phyloP scores from a whole-genome alignment of 495 filamentous ascomycete species.

The Tuber umbilicatum region DNA sequence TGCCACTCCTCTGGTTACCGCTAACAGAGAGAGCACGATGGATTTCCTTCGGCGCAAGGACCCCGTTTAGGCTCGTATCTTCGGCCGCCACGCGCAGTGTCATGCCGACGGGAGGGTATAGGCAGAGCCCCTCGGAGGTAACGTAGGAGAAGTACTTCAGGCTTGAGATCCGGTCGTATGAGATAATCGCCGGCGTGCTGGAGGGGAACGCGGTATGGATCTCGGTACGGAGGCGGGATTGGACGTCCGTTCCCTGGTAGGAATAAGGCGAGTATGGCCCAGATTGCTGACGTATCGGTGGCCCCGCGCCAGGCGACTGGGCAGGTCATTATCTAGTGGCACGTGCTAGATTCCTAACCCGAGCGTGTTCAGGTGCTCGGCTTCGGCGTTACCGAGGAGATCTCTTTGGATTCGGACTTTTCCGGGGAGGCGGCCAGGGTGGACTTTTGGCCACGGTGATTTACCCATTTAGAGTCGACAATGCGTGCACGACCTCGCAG shows the following conservation, averaged over 20 bases:
- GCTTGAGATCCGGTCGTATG: slow-evolving; percentile 49
- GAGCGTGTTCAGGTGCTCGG: slow-evolving; percentile 58
- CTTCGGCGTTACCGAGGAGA: slow-evolving; percentile 73
- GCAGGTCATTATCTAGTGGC: slow-evolving; percentile 94
- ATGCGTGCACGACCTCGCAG: neutral
- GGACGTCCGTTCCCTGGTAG: slow-evolving; percentile 46
- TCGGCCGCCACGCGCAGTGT: slow-evolving; percentile 45
- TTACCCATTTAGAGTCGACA: neutral
- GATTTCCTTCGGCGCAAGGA: slow-evolving; percentile 52
- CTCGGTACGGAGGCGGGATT: slow-evolving; percentile 50
- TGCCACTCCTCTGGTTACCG: slow-evolving; percentile 53
- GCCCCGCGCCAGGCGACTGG: slow-evolving; percentile 81
- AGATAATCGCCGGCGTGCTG: slow-evolving; percentile 35
- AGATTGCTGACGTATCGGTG: slow-evolving; percentile 52
- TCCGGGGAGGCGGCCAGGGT: slow-evolving; percentile 36
- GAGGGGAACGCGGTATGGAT: slow-evolving; percentile 53
- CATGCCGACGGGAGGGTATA: slow-evolving; percentile 53
- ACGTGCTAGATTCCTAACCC: slow-evolving; percentile 62
- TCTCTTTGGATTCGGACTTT: slow-evolving; percentile 51
- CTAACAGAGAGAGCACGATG: slow-evolving; percentile 54
- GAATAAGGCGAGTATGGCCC: slow-evolving; percentile 52
- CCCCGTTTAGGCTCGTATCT: slow-evolving; percentile 61
- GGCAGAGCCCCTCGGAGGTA: slow-evolving; percentile 46
- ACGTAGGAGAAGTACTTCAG: slow-evolving; percentile 56
- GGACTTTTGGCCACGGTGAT: slow-evolving; percentile 20